These are phyloP conservation scores for Salvia sclarea DNA, from an alignment of 305 asterid species.

Conservation along the genomic window DNA sequence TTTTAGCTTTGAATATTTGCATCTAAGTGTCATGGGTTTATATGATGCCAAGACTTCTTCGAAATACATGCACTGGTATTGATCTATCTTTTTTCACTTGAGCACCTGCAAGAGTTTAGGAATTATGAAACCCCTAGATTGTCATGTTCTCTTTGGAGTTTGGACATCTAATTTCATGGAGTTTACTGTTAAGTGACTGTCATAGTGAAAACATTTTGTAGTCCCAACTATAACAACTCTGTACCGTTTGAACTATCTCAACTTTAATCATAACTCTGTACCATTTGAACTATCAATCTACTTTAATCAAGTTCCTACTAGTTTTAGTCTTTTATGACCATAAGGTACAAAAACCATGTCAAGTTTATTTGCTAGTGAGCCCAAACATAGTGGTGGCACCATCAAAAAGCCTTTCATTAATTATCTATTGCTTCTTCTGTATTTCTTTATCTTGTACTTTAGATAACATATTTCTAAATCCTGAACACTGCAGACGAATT, in stretches of 20 bases:
- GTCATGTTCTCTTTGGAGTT: slow-evolving; percentile 6
- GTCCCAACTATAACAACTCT: background rate
- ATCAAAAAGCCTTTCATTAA: background rate
- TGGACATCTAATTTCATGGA: background rate
- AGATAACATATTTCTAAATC: background rate
- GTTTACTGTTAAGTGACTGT: slow-evolving; percentile 2
- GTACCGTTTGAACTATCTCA: background rate
- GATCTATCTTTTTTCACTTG: slow-evolving; percentile 8
- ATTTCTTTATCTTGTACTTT: background rate
- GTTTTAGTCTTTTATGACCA: background rate
- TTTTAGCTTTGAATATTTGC: slow-evolving; percentile 4
- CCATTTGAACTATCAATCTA: background rate
- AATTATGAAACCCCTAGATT: background rate
- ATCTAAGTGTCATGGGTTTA: slow-evolving; percentile 12
- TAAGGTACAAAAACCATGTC: background rate
- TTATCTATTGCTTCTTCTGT: background rate
- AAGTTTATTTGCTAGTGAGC: background rate
- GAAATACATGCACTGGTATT: background rate
- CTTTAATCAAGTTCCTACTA: background rate
- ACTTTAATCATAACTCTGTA: background rate
- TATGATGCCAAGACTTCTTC: slow-evolving; percentile 9
- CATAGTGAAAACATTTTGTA: background rate
- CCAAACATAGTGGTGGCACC: slow-evolving; percentile 4
- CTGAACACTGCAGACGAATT: background rate
- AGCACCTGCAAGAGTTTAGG: slow-evolving; percentile 4